These are phyloP conservation scores for Fereydounia khargensis DNA, from an alignment of 1,284 basidiomycete genomes.

Conservation along the genomic window DNA sequence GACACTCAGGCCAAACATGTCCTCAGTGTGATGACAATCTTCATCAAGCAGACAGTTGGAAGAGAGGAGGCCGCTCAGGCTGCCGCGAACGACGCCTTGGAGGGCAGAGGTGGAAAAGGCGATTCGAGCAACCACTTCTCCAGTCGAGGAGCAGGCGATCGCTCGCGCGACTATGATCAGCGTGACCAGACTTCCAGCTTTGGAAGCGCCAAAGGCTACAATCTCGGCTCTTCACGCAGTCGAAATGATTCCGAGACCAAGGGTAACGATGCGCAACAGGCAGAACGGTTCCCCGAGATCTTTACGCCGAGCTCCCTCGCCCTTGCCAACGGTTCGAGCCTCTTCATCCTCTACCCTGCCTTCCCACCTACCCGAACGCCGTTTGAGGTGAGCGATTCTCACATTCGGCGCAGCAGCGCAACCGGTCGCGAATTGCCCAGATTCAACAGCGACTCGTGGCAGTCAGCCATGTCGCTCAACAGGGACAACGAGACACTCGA, in stretches of 20 bases:
- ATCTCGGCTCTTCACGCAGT: conserved; percentile 7
- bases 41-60: conserved; percentile 66
- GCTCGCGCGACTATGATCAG: conserved; percentile 25
- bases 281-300: conserved; percentile 21
- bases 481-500: conserved; percentile 25
- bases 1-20: conserved; percentile 83
- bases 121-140: conserved; percentile 1
- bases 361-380: conserved; percentile 41
- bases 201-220: conserved; percentile 15
- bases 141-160: conserved; percentile 16
- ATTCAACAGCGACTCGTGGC: conserved; percentile 37
- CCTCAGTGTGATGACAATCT: conserved; percentile 68
- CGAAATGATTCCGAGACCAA: conserved; percentile 21
- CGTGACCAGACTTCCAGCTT: conserved; percentile 20
- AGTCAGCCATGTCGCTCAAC: conserved; percentile 14
- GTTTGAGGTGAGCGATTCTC: conserved; percentile 17
- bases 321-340: conserved; percentile 32
- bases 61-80: conserved; percentile 35
- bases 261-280: conserved; percentile 5
- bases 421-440: conserved; percentile 4
- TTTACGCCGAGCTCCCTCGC: conserved; percentile 36
- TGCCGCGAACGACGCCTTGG: conserved; percentile 1
- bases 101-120: conserved; percentile 10
- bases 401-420: conserved; percentile 2
- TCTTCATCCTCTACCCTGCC: conserved; percentile 42